Evolutionary conservation across 768 basidiomycete genomes (phyloP).

Genomic region (Lentinus tigrinus): DNA sequence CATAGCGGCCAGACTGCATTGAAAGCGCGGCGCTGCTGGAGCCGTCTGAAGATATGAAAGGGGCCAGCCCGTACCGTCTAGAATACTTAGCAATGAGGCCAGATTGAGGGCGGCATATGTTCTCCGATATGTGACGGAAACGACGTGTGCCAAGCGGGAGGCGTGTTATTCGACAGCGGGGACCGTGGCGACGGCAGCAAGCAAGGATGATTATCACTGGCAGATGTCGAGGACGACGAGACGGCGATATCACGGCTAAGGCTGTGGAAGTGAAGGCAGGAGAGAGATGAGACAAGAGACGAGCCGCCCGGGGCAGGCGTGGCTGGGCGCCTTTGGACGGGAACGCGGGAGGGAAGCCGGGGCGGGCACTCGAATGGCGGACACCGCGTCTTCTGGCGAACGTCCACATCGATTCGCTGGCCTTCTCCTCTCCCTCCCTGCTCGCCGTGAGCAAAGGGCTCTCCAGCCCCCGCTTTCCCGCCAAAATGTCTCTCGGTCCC

Average conservation of each 20-base stretch:
- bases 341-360: background rate
- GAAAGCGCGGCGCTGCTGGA: too few species aligned
- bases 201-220: background rate
- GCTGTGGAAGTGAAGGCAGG: background rate
- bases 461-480: slow-evolving; percentile 9
- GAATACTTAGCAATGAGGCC: background rate
- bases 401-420: slow-evolving; percentile 22
- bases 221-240: background rate
- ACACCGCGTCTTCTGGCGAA: slow-evolving; percentile 12
- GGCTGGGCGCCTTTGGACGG: background rate
- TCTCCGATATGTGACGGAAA: background rate
- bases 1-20: too few species aligned
- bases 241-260: background rate
- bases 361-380: background rate
- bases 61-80: too few species aligned
- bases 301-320: background rate
- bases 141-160: background rate
- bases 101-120: background rate
- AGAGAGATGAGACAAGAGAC: background rate
- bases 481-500: slow-evolving; percentile 17
- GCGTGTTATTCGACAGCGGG: too few species aligned
- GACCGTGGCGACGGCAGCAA: background rate
- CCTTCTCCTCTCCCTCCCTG: slow-evolving; percentile 18
- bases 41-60: too few species aligned
- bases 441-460: slow-evolving; percentile 30